Evolutionary conservation across 1,284 basidiomycete genomes (phyloP), one percentile per base, ranked within the genome.

Genomic region (Puccinia horiana): DNA sequence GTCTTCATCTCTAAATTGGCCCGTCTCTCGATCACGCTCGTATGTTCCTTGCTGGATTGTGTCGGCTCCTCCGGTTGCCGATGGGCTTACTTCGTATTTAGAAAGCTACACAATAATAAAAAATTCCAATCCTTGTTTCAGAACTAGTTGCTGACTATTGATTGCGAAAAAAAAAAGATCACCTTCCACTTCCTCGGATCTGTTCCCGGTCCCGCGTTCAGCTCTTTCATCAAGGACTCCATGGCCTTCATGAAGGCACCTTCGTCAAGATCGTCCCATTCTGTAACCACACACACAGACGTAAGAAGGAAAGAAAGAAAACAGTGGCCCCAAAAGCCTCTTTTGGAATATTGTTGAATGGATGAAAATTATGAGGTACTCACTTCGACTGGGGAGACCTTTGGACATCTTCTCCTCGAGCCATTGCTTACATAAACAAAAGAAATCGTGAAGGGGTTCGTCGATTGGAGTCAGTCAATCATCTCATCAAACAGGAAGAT

Each of bases 131-230:
- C 4, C 8, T 73, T 20, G 63, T 3, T 67, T 67, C 35, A 49
- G 37, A 58, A 37, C 35, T 61, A 40, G 42, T 54, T 23, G 47
- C 20, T 35, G 47, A n/a, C 9, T 14, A 26, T 16, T 1, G 40
- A 75, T 56, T n/a, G 47, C 11, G 44, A 42, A n/a, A 67, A 37
- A 35, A 29, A 67, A 58, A 5, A 44, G 54, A 49, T 42, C 20
- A 67, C 80, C 72, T 81, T 81, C 80, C 80, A 81, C 16, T 74
- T 52, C 49, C 63, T 81, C 4, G 70, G 70, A 37, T 63, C 72
- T 54, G 72, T 52, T 16, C 58, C 58, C 5, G 35, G 37, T 16
- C 42, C 78, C 11, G 80, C 80, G 35, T 81, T 81, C 26, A 81
- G 37, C 54, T 81, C 73, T n/a, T 81, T 75, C 63, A 35, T 75